Conservation (phyloP, 1,284 basidiomycete species). For the Hypsizygus ulmarius region DNA sequence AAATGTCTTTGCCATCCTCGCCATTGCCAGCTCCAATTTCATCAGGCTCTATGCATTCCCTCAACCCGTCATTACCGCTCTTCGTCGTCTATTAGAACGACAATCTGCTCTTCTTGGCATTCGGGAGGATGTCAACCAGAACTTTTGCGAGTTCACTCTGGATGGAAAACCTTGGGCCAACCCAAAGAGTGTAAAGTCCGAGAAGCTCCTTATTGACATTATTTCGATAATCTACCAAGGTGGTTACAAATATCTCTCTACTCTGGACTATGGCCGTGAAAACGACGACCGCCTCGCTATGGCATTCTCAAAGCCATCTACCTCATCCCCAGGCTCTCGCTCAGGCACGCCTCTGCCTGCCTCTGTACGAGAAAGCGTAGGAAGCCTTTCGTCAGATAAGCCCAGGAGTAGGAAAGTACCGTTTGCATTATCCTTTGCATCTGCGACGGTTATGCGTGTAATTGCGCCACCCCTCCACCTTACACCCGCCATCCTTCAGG, state of each 20-base stretch:
- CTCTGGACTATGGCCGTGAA: constrained; percentile 75
- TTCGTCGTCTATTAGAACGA: constrained; percentile 55
- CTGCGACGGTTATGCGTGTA: constrained; percentile 64
- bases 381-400: constrained; percentile 36
- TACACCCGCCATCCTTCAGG: constrained; percentile 74
- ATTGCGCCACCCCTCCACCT: constrained; percentile 69
- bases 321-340: constrained; percentile 27
- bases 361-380: constrained; percentile 29
- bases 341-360: constrained; percentile 32
- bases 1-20: constrained; percentile 65
- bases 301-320: constrained; percentile 56
- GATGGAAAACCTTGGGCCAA: constrained; percentile 70
- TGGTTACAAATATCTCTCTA: constrained; percentile 63
- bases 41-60: constrained; percentile 71
- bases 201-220: constrained; percentile 67
- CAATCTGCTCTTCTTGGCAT: constrained; percentile 42
- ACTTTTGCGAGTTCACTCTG: constrained; percentile 63
- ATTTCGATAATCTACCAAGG: constrained; percentile 59
- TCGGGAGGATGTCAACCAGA: constrained; percentile 56
- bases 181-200: constrained; percentile 60
- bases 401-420: constrained; percentile 41
- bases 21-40: constrained; percentile 59
- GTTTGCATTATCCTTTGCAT: constrained; percentile 73
- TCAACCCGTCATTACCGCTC: constrained; percentile 43
- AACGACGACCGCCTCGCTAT: constrained; percentile 68